These are phyloP conservation scores for Solanum pimpinellifolium DNA, from an alignment of 257 asterid species.

Conservation along the genomic window DNA sequence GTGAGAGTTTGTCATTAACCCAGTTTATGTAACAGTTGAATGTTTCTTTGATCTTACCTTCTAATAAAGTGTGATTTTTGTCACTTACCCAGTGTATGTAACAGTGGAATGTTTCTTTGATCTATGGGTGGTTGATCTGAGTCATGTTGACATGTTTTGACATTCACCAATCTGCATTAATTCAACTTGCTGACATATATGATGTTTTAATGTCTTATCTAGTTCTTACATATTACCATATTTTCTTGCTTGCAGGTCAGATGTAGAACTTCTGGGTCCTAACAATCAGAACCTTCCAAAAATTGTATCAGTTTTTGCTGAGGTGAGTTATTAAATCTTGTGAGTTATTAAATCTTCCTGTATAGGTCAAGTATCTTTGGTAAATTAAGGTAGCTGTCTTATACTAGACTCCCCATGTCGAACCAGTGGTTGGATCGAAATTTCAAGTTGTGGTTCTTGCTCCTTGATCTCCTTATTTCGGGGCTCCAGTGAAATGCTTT, in stretches of 20 bases:
- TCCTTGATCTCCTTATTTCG: not conserved
- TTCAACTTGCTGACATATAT: not conserved
- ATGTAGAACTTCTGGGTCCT: constrained; percentile 78
- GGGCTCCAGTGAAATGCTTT: not conserved
- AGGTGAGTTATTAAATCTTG: constrained; percentile 51
- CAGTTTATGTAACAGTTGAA: not conserved
- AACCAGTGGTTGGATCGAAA: not conserved
- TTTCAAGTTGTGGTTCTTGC: not conserved
- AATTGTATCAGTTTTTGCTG: constrained; percentile 90
- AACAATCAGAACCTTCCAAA: constrained; percentile 89
- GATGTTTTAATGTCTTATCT: not conserved
- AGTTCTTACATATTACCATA: not conserved
- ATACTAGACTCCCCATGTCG: not conserved
- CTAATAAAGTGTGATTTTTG: not conserved
- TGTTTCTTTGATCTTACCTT: not conserved
- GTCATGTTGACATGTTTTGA: not conserved
- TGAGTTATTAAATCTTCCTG: constrained; percentile 15
- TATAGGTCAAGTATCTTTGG: not conserved
- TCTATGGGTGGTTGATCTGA: not conserved
- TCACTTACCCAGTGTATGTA: not conserved
- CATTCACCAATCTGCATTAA: not conserved
- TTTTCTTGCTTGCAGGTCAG: constrained; percentile 51
- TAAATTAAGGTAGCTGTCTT: not conserved
- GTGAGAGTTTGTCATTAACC: not conserved
- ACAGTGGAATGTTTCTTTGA: not conserved